Conservation (phyloP, 2,329 filamentous ascomycete species). For the Cytospora mali region DNA sequence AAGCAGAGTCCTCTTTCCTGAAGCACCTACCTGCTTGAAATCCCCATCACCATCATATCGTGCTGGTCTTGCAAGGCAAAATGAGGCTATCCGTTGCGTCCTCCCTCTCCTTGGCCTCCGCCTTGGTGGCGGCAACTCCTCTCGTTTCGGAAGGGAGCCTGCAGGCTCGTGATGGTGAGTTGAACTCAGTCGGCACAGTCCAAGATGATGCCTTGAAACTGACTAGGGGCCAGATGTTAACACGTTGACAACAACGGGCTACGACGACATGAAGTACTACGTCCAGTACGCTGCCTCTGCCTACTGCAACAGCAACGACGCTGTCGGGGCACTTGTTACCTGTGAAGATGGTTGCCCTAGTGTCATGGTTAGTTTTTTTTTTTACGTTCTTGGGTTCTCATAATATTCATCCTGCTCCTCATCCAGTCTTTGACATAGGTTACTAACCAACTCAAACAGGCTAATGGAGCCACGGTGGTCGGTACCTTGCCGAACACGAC, state of each 20-base stretch:
- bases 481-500: conserved; percentile 41
- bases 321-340: conserved; percentile 43
- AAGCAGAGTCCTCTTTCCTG: conserved; percentile 1
- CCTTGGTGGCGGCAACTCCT: conserved; percentile 22
- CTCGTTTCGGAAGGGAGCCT: not conserved
- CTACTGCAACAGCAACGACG: conserved; percentile 54
- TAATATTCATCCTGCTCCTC: not conserved
- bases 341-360: conserved; percentile 51
- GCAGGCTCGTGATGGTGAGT: conserved; percentile 21
- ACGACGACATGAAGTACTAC: conserved; percentile 50
- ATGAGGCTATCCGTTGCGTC: conserved; percentile 24
- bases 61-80: conserved; percentile 10
- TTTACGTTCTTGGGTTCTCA: not conserved
- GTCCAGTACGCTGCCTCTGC: conserved; percentile 54
- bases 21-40: not conserved
- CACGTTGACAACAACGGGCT: conserved; percentile 37
- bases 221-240: conserved; percentile 26
- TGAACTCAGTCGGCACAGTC: not conserved
- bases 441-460: conserved; percentile 5
- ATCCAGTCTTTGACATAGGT: not conserved
- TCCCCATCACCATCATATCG: not conserved
- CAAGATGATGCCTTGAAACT: conserved; percentile 12
- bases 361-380: conserved; percentile 36
- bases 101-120: conserved; percentile 15
- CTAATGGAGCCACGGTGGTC: conserved; percentile 48